Evolutionary conservation across 371 early-diverging fungal genomes (phyloP).

Genomic region (Mortierella sp.): DNA sequence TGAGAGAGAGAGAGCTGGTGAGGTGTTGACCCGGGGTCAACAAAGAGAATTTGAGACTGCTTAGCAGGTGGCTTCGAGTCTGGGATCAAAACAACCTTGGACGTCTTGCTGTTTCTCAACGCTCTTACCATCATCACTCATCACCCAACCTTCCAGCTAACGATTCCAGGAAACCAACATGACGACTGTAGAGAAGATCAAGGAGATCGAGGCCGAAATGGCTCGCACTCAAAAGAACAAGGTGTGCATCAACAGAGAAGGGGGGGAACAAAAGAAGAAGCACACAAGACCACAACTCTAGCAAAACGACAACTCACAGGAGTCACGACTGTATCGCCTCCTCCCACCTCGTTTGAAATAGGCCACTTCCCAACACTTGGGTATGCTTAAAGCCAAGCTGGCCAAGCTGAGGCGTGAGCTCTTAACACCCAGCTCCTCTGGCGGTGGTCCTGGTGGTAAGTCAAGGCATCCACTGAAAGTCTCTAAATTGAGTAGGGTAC

Average conservation of each 20-base stretch:
- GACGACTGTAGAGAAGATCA: conserved; percentile 79
- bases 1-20: too few species aligned
- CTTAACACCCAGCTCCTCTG: conserved; percentile 83
- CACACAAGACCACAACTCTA: not conserved
- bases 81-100: not conserved
- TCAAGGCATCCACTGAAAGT: not conserved
- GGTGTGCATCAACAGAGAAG: conserved; percentile 23
- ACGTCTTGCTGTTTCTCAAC: not conserved
- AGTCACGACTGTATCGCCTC: not conserved
- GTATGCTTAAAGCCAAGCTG: conserved; percentile 97
- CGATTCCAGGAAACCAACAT: conserved; percentile 42
- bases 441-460: conserved; percentile 80
- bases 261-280: not conserved
- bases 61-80: too few species aligned
- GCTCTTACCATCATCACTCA: not conserved
- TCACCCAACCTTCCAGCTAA: not conserved
- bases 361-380: conserved; percentile 98
- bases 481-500: too few species aligned
- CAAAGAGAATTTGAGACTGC: too few species aligned
- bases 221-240: conserved; percentile 96
- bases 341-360: conserved; percentile 5
- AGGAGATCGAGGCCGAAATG: conserved; percentile 91
- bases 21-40: too few species aligned
- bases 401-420: conserved; percentile 97
- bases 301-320: not conserved